A percentile compares a stretch with the other conserved stretches of the same genome.
These are phyloP conservation scores for Cenococcum geophilum DNA, from an alignment of 495 filamentous ascomycete genomes.

Conservation along the genomic window DNA sequence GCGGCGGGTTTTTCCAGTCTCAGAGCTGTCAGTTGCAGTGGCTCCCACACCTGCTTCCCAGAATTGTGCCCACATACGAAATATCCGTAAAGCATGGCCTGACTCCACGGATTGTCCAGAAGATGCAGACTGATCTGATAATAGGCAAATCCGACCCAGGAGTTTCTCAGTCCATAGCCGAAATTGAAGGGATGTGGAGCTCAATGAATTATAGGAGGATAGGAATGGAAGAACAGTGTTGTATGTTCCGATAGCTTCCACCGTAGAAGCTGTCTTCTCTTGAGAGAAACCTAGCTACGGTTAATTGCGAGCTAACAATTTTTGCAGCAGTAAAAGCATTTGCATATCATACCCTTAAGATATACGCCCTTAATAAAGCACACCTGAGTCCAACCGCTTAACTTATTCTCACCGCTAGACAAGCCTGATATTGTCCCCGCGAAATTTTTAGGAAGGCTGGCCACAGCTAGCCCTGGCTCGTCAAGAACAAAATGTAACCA, in stretches of 20 bases:
- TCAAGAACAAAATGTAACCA: slow-evolving; percentile 75
- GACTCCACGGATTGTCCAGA: slow-evolving; percentile 38
- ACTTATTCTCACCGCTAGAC: slow-evolving; percentile 41
- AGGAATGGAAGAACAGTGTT: slow-evolving; percentile 57
- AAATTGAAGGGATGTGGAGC: slow-evolving; percentile 48
- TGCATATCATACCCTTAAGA: slow-evolving; percentile 52
- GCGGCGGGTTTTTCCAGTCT: slow-evolving; percentile 45
- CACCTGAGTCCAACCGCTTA: slow-evolving; percentile 68
- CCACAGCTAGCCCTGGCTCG: slow-evolving; percentile 56
- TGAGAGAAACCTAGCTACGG: slow-evolving; percentile 50
- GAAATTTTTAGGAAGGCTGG: slow-evolving; percentile 57
- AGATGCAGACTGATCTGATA: slow-evolving; percentile 51
- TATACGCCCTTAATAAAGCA: slow-evolving; percentile 73
- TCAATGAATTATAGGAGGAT: slow-evolving; percentile 39
- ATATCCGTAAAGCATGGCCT: slow-evolving; percentile 48
- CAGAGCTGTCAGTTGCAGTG: slow-evolving; percentile 16
- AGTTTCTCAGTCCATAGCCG: slow-evolving; percentile 73
- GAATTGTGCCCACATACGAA: slow-evolving; percentile 58
- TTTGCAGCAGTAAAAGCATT: background rate
- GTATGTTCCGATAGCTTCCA: slow-evolving; percentile 58
- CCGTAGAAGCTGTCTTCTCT: slow-evolving; percentile 46
- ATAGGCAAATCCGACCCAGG: slow-evolving; percentile 62
- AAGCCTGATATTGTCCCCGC: slow-evolving; percentile 47
- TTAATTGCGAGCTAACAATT: slow-evolving; percentile 11
- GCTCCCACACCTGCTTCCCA: slow-evolving; percentile 38